phyloP scores from a whole-genome alignment of 768 basidiomycete genomes.

The Amanita subjunquillea region DNA sequence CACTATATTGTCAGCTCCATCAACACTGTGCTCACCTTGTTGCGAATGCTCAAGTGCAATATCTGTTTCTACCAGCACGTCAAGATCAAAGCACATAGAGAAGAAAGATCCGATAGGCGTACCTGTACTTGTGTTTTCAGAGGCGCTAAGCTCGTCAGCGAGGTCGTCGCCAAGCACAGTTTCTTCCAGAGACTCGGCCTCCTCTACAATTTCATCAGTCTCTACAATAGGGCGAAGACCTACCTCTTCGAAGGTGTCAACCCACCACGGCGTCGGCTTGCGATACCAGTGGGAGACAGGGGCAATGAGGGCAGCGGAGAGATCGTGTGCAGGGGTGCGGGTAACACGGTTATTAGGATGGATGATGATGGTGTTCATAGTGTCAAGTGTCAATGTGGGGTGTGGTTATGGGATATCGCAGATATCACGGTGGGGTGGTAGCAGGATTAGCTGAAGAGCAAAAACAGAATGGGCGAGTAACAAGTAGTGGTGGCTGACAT shows the following conservation, averaged over 20 bases:
- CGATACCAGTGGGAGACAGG: too few relatives aligned
- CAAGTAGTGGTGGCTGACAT: background rate
- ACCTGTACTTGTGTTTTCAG: background rate
- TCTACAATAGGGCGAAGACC: background rate
- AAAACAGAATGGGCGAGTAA: too few relatives aligned
- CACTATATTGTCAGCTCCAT: background rate
- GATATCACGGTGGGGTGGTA: too few relatives aligned
- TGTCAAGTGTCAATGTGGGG: too few relatives aligned
- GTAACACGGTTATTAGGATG: too few relatives aligned
- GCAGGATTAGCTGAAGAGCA: too few relatives aligned
- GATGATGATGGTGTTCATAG: too few relatives aligned
- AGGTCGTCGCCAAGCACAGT: background rate
- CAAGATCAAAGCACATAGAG: background rate
- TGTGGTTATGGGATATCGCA: too few relatives aligned
- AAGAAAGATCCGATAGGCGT: background rate
- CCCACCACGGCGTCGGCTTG: background rate
- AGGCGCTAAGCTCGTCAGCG: background rate
- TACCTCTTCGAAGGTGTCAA: background rate
- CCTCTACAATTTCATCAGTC: background rate
- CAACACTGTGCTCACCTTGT: too few relatives aligned
- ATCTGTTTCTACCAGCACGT: background rate
- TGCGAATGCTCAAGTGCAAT: background rate
- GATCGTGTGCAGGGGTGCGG: too few relatives aligned
- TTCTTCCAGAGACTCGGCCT: background rate
- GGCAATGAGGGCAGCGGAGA: too few relatives aligned